These are phyloP conservation scores for Keithomyces neogunnii DNA, from an alignment of 2,329 filamentous ascomycete species.

Conservation along the genomic window DNA sequence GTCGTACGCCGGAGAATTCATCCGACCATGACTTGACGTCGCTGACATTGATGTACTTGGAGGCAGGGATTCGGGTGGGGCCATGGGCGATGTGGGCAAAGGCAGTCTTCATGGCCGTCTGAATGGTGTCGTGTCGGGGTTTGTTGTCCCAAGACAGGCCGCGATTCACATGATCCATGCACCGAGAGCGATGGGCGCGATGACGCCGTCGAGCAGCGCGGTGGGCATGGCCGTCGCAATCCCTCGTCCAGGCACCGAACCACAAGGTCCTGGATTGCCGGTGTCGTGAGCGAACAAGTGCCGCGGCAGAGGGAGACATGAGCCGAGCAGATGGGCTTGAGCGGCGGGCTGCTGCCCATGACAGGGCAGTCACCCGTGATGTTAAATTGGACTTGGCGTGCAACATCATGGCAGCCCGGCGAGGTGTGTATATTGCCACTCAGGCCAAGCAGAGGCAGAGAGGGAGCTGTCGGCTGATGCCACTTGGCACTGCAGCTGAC, in stretches of 20 bases:
- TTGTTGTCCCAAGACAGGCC: conserved; percentile 38
- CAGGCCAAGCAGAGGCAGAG: too few relatives aligned
- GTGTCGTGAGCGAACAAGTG: conserved; percentile 4
- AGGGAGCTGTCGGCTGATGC: too few relatives aligned
- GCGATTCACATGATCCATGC: conserved; percentile 35
- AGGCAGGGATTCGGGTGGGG: conserved; percentile 23
- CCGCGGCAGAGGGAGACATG: not conserved
- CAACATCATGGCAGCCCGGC: conserved; percentile 1
- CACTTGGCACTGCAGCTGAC: too few relatives aligned
- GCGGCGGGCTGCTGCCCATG: conserved; percentile 1
- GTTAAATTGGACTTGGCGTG: not conserved
- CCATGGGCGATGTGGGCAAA: conserved; percentile 25
- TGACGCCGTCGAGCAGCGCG: conserved; percentile 36
- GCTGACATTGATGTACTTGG: conserved; percentile 27
- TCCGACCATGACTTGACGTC: conserved; percentile 27
- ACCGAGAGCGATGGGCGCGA: conserved; percentile 34
- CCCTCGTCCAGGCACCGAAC: conserved; percentile 38
- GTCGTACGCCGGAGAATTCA: conserved; percentile 27
- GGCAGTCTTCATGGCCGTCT: conserved; percentile 30
- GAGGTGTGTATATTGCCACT: not conserved
- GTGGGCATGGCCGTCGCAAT: conserved; percentile 30
- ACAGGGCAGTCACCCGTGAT: not conserved
- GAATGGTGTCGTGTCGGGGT: conserved; percentile 24
- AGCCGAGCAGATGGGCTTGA: conserved; percentile 1
- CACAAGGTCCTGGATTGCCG: conserved; percentile 34